Evolutionary conservation across 805 yeast genomes (phyloP).

Genomic region (Zygotorulaspora danielsina): DNA sequence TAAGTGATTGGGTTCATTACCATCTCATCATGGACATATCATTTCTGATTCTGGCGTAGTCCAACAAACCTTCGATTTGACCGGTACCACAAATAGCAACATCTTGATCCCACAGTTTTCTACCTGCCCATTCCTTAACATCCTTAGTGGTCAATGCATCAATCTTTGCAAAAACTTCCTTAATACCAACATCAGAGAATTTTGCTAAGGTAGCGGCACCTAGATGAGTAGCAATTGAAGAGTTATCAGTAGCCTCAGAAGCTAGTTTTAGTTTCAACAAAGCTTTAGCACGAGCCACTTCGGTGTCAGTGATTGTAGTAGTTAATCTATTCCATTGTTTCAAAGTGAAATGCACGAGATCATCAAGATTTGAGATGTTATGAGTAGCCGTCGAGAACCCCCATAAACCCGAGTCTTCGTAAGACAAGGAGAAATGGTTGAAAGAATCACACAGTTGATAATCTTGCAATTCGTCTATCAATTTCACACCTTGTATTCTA

Average conservation of each 20-base stretch:
- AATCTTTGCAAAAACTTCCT: constrained; percentile 56
- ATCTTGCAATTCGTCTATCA: constrained; percentile 63
- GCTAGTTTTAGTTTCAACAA: constrained; percentile 62
- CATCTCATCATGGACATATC: constrained; percentile 89
- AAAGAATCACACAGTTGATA: constrained; percentile 69
- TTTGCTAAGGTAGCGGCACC: constrained; percentile 46
- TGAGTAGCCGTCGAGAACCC: constrained; percentile 69
- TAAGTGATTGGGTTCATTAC: constrained; percentile 34
- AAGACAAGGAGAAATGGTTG: constrained; percentile 67
- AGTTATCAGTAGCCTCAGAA: constrained; percentile 45
- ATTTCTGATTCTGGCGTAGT: constrained; percentile 81
- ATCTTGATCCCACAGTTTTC: constrained; percentile 78
- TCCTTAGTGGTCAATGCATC: constrained; percentile 59
- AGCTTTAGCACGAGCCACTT: constrained; percentile 73
- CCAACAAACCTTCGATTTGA: constrained; percentile 78
- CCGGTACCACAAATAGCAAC: constrained; percentile 80
- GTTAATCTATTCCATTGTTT: constrained; percentile 87
- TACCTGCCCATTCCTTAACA: constrained; percentile 69
- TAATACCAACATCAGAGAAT: constrained; percentile 59
- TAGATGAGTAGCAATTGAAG: constrained; percentile 50
- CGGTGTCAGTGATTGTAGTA: constrained; percentile 68
- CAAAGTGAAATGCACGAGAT: constrained; percentile 72
- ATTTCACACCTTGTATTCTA: constrained; percentile 59
- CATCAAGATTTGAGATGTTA: constrained; percentile 61
- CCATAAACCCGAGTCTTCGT: constrained; percentile 79